Base-by-base conservation (phyloP, 2,329 filamentous ascomycete species). In the Aspergillus pseudoterreus region DNA sequence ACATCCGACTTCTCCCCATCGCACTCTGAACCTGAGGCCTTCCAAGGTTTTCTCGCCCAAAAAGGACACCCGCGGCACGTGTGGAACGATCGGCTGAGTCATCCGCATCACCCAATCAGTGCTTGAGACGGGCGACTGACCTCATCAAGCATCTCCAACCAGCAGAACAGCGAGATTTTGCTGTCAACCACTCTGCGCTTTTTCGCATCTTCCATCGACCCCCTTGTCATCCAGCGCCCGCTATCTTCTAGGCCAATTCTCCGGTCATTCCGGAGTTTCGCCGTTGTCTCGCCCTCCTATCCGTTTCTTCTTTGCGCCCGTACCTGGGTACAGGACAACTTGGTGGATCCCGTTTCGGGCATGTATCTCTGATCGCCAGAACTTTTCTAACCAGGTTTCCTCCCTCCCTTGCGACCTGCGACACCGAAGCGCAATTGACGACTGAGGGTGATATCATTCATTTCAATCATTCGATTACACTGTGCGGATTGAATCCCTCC, bases 71-170 rank as follows among this genome's bases (percentile, higher is more conserved):
- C 12, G 35, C 17, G 15, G 14, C 51, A 51, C 50, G 47, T 50
- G 49, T 11, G 39, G 15, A 8, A 44, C 36, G 30, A 22, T 17
- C n/a, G 14, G 59, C 52, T 66, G 60, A 65, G 43, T 63, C 55
- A 63, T 43, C 53, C 5, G 4, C 4, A 3, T 12, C 19, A 15
- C 14, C 60, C 61, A 64, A 63, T 58, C 54, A 62, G 42, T 4
- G 39, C 12, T 6, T 33, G 43, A 6, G 9, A 15, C 6, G 15
- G 6, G 4, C 33, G 19, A 57, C 61, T 64, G 64, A 63, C 59
- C 57, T 67, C 63, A 67, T 63, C 52, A 59, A 53, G 50, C 48
- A 51, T 54, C 51, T 57, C 52, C 55, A 57, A 44, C 42, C 49
- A 50, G 50, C 33, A 32, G 33, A 22, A 22, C 33, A 21, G 30